Conservation (phyloP, 257 asterid genomes). For the Ophiorrhiza pumila region DNA sequence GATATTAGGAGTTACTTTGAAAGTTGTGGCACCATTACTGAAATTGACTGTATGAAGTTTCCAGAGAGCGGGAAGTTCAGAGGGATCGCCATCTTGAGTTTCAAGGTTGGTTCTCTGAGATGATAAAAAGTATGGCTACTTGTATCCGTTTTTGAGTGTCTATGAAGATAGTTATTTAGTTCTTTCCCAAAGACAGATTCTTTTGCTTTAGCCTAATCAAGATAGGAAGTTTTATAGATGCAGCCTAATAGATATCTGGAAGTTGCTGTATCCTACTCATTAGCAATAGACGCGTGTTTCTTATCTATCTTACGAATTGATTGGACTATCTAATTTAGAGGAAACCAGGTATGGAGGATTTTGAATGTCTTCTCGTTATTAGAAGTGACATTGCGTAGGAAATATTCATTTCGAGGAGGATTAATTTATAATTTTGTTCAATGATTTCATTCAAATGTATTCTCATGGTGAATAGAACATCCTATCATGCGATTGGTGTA, state of each 20-base stretch:
- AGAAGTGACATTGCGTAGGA: not conserved
- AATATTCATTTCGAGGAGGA: not conserved
- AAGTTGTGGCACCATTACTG: conserved; percentile 83
- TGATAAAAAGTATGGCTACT: not conserved
- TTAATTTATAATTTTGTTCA: not conserved
- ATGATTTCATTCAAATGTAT: not conserved
- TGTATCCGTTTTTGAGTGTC: not conserved
- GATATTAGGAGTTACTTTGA: conserved; percentile 92
- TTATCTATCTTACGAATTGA: not conserved
- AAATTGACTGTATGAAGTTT: conserved; percentile 78
- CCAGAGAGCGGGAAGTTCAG: conserved; percentile 93
- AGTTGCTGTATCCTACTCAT: not conserved
- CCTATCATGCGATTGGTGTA: conserved; percentile 1
- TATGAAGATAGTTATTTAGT: not conserved
- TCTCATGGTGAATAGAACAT: not conserved
- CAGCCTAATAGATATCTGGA: not conserved
- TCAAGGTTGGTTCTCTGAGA: conserved; percentile 54
- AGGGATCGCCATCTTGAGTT: conserved; percentile 90
- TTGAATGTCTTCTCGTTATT: not conserved
- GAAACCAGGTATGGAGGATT: not conserved
- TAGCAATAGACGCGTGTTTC: not conserved
- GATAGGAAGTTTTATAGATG: not conserved
- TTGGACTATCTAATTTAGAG: not conserved
- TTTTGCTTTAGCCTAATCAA: not conserved
- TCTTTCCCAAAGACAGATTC: not conserved